Percentiles rank a stretch among this genome's conserved stretches.
phyloP scores from a whole-genome alignment of 1,284 basidiomycete species.

The Leccinum pachyderme region DNA sequence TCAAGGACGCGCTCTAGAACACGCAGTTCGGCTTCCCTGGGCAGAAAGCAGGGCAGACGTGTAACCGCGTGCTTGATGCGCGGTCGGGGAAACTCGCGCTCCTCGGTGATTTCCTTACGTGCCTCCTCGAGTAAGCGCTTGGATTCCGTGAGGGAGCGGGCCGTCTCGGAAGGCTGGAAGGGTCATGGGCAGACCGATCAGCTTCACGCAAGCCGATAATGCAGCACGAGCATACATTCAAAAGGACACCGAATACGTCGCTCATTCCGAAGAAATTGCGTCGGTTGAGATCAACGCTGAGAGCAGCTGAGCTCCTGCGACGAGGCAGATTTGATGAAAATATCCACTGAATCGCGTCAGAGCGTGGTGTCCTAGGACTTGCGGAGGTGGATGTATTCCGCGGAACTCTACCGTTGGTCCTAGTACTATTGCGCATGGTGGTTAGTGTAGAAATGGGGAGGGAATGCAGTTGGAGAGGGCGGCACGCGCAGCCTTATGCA shows the following conservation, averaged over 20 bases:
- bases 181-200: slow-evolving; percentile 11
- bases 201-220: slow-evolving; percentile 2
- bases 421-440: slow-evolving; percentile 30
- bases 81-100: slow-evolving; percentile 60
- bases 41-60: slow-evolving; percentile 68
- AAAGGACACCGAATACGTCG: slow-evolving; percentile 70
- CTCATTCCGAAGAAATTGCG: slow-evolving; percentile 77
- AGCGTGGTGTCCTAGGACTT: slow-evolving; percentile 31
- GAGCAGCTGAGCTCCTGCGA: slow-evolving; percentile 54
- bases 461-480: slow-evolving; percentile 15
- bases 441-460: slow-evolving; percentile 1
- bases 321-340: slow-evolving; percentile 68
- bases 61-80: slow-evolving; percentile 77
- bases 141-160: slow-evolving; percentile 75
- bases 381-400: slow-evolving; percentile 22
- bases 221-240: slow-evolving; percentile 54
- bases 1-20: slow-evolving; percentile 63
- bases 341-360: slow-evolving; percentile 56
- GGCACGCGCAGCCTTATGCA: slow-evolving; percentile 28
- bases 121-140: slow-evolving; percentile 73
- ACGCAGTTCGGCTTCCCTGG: slow-evolving; percentile 62
- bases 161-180: slow-evolving; percentile 68
- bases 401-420: slow-evolving; percentile 19
- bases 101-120: slow-evolving; percentile 66
- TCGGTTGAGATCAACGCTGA: slow-evolving; percentile 57